Evolutionary conservation across 2,329 filamentous ascomycete species (phyloP).

Genomic region (Cadophora sp.): DNA sequence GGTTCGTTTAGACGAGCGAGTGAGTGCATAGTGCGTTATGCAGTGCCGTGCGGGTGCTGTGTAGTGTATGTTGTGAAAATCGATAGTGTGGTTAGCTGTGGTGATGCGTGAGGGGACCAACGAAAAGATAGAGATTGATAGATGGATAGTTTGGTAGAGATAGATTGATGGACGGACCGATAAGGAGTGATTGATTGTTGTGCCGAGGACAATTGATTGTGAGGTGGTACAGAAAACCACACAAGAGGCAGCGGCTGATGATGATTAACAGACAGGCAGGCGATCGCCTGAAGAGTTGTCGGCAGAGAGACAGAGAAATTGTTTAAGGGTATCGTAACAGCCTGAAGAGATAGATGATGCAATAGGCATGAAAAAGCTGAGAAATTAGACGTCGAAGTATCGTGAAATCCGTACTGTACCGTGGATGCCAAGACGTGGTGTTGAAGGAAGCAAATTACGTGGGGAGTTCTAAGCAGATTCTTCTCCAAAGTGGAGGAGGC

Average conservation of each 20-base stretch:
- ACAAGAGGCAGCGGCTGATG: no score
- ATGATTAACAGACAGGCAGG: no score
- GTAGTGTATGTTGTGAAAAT: not conserved
- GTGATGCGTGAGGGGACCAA: not conserved
- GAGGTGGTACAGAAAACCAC: not conserved
- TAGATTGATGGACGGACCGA: not conserved
- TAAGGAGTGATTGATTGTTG: slow-evolving; percentile 1
- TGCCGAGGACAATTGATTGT: not conserved
- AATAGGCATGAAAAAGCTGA: not conserved
- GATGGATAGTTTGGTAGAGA: not conserved
- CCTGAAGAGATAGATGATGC: not conserved
- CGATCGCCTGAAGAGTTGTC: not conserved
- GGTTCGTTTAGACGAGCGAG: no score
- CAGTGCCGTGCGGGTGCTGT: no score
- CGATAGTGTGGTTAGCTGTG: not conserved
- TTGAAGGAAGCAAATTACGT: not conserved
- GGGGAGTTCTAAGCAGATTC: no score
- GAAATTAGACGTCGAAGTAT: no score
- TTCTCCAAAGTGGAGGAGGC: not conserved
- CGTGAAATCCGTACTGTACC: not conserved
- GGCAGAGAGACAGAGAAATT: not conserved
- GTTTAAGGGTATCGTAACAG: not conserved
- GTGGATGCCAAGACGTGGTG: slow-evolving; percentile 3
- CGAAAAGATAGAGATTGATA: no score
- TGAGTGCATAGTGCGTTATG: no score